phyloP scores from a whole-genome alignment of 1,284 basidiomycete species.

The Pseudomicrostroma phylloplanum region DNA sequence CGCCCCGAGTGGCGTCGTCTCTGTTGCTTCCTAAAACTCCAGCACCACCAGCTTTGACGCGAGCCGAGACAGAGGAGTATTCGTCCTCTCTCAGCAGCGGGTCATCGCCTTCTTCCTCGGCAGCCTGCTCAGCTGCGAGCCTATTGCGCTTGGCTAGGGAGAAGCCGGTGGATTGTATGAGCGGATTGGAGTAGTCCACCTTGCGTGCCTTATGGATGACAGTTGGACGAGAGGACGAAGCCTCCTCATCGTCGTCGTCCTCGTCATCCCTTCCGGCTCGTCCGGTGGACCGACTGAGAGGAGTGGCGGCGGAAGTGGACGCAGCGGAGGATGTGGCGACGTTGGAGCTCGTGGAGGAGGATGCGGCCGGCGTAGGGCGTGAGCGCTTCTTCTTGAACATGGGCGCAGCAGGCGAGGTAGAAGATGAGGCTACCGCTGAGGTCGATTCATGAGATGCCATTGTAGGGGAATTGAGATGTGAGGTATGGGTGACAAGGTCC shows the following conservation, averaged over 20 bases:
- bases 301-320: background rate
- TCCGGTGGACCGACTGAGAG: background rate
- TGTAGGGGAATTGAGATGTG: no score
- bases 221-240: background rate
- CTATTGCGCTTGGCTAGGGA: conserved; percentile 3
- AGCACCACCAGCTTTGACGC: background rate
- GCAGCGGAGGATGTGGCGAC: background rate
- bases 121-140: background rate
- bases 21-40: background rate
- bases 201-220: background rate
- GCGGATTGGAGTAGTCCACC: background rate
- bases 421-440: no score
- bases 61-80: background rate
- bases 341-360: background rate
- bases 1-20: conserved; percentile 10
- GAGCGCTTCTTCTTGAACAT: conserved; percentile 6
- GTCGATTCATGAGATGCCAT: no score
- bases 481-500: no score
- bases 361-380: background rate
- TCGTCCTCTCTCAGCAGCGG: background rate
- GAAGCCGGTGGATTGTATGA: background rate
- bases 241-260: background rate
- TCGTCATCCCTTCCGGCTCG: background rate
- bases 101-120: background rate
- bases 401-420: background rate